phyloP scores from a whole-genome alignment of 208 protist species.

The Crithidia acanthocephali region DNA sequence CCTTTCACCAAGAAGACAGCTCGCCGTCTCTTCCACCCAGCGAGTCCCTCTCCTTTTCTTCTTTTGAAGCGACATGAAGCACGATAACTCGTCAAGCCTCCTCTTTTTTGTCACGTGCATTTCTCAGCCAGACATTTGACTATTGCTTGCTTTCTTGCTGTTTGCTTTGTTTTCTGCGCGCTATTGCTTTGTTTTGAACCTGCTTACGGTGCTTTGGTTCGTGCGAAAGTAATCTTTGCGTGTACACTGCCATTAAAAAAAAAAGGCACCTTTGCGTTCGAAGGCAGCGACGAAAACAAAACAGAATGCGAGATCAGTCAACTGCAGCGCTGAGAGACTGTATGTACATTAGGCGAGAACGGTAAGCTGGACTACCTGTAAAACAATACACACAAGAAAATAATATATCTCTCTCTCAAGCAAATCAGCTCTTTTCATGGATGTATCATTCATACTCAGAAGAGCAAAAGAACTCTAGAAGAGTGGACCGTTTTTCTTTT shows the following conservation, averaged over 20 bases:
- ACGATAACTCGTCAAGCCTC: constrained; percentile 27
- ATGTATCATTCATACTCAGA: not conserved
- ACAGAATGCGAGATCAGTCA: not conserved
- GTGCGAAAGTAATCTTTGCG: too few relatives aligned
- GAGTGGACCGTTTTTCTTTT: not conserved
- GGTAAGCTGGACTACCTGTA: constrained; percentile 1
- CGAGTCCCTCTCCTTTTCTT: not conserved
- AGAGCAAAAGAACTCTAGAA: not conserved
- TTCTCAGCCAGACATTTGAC: not conserved
- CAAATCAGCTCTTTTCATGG: not conserved
- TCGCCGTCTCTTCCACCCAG: too few relatives aligned
- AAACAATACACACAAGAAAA: not conserved
- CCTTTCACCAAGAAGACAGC: not conserved
- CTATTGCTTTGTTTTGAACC: too few relatives aligned
- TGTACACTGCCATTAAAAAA: too few relatives aligned
- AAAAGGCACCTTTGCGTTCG: too few relatives aligned
- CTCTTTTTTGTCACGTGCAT: constrained; percentile 3
- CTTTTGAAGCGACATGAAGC: not conserved
- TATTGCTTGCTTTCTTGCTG: not conserved
- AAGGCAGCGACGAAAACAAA: not conserved
- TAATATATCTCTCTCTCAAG: too few relatives aligned
- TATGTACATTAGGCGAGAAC: constrained; percentile 9
- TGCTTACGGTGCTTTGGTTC: too few relatives aligned
- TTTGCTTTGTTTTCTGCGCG: not conserved
- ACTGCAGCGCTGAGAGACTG: not conserved